Evolutionary conservation across 164 flowering plant species (phyloP).

Genomic region (Tinospora cordifolia): DNA sequence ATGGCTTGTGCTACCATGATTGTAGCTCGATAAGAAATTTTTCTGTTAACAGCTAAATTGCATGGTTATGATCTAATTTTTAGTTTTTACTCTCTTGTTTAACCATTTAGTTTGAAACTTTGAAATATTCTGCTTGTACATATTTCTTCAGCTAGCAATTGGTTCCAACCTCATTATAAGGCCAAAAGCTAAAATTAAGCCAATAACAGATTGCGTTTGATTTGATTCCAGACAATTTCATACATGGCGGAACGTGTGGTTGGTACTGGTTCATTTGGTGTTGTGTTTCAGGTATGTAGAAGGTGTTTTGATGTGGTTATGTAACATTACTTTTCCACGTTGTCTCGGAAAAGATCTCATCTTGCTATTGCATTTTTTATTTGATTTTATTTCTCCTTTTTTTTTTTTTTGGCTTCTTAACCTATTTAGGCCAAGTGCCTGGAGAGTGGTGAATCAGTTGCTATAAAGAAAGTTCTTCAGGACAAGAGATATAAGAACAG

Average conservation of each 20-base stretch:
- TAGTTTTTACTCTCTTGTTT: background rate
- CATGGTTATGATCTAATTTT: background rate
- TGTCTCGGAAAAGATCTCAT: background rate
- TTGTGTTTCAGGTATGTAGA: constrained; percentile 84
- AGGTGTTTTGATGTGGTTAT: background rate
- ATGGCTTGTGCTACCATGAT: too few relatives aligned
- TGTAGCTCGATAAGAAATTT: too few relatives aligned
- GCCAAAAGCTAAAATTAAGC: background rate
- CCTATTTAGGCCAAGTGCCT: constrained; percentile 75
- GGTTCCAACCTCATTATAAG: background rate
- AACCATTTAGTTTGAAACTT: background rate
- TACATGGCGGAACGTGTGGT: constrained; percentile 97
- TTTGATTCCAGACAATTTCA: constrained; percentile 60
- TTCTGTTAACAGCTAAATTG: background rate
- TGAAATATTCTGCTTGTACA: background rate
- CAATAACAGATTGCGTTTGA: background rate
- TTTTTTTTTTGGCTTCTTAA: background rate
- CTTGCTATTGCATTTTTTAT: background rate
- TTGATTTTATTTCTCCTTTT: background rate
- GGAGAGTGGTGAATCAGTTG: constrained; percentile 85
- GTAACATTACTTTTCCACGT: background rate
- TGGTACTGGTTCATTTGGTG: constrained; percentile 99
- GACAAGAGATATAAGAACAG: constrained; percentile 98
- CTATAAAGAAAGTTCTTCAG: constrained; percentile 95
- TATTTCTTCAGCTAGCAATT: background rate